Conservation (phyloP, 208 protist species). For the Acanthamoeba healyi region DNA sequence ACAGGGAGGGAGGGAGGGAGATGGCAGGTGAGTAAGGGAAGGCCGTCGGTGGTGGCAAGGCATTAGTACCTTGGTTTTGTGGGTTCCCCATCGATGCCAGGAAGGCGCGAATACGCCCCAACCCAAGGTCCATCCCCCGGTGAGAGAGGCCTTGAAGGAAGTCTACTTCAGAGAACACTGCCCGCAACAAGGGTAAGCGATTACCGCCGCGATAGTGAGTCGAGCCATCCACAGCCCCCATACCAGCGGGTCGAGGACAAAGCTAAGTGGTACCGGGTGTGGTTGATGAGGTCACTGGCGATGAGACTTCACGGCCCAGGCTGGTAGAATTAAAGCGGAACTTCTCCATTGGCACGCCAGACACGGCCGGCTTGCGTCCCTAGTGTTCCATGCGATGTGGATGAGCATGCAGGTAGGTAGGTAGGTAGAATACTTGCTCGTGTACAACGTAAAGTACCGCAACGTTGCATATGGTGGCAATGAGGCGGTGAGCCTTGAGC, state of each 20-base stretch:
- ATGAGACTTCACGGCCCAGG: no score
- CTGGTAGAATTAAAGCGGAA: not conserved
- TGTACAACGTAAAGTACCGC: not conserved
- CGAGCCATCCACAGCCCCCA: no score
- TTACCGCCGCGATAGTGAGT: no score
- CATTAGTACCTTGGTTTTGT: not conserved
- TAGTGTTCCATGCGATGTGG: not conserved
- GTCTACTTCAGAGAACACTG: not conserved
- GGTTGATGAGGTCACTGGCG: no score
- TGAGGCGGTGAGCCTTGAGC: slow-evolving; percentile 81
- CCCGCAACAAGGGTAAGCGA: not conserved
- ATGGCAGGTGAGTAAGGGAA: no score
- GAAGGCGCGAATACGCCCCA: not conserved
- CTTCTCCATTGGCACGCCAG: not conserved
- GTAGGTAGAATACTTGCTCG: no score
- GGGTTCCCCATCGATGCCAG: not conserved
- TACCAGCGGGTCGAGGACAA: no score
- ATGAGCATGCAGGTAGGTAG: no score
- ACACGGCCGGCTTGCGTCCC: not conserved
- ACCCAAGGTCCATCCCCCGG: slow-evolving; percentile 36
- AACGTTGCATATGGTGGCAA: not conserved
- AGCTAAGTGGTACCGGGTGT: no score
- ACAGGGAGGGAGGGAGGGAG: no score
- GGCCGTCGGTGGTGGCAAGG: no score
- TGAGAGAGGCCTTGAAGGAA: not conserved